A percentile compares a stretch with the other conserved stretches of the same genome.
phyloP scores from a whole-genome alignment of 768 basidiomycete genomes.

The Mycena crocata region DNA sequence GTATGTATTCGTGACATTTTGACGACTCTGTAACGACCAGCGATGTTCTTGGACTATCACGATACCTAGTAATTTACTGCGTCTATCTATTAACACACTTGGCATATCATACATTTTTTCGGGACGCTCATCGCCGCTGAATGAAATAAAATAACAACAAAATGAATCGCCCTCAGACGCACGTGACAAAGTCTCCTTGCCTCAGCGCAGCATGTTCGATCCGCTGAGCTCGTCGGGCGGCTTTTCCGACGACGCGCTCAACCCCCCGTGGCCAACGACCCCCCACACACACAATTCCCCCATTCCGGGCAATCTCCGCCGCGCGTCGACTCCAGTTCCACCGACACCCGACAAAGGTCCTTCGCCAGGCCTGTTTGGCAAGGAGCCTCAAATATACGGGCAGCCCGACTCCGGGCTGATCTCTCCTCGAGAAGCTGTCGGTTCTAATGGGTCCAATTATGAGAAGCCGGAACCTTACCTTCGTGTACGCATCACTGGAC shows the following conservation, averaged over 20 bases:
- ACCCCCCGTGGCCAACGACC: slow-evolving; percentile 84
- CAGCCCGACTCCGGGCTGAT: slow-evolving; percentile 87
- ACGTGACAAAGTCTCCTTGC: slow-evolving; percentile 1
- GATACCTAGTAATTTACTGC: background rate
- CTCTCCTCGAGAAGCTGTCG: slow-evolving; percentile 74
- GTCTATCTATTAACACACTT: slow-evolving; percentile 9
- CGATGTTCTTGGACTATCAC: slow-evolving; percentile 7
- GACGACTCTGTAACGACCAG: slow-evolving; percentile 11
- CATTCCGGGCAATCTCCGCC: slow-evolving; percentile 73
- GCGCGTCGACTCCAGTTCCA: slow-evolving; percentile 65
- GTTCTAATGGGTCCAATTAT: slow-evolving; percentile 75
- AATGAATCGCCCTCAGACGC: too few relatives aligned
- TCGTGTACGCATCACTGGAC: slow-evolving; percentile 86
- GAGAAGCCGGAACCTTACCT: slow-evolving; percentile 89
- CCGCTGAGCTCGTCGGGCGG: slow-evolving; percentile 71
- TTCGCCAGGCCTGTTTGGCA: slow-evolving; percentile 73
- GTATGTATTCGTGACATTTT: slow-evolving; percentile 1
- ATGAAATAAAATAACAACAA: slow-evolving; percentile 12
- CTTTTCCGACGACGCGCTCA: slow-evolving; percentile 61
- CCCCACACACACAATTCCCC: slow-evolving; percentile 79
- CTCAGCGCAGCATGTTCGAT: slow-evolving; percentile 60
- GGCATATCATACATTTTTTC: slow-evolving; percentile 6
- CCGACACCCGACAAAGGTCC: slow-evolving; percentile 65
- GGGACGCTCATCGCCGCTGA: background rate
- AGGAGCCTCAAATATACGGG: slow-evolving; percentile 88